These are phyloP conservation scores for Neoconidiobolus thromboides DNA, from an alignment of 371 early-diverging fungal species.

Conservation along the genomic window DNA sequence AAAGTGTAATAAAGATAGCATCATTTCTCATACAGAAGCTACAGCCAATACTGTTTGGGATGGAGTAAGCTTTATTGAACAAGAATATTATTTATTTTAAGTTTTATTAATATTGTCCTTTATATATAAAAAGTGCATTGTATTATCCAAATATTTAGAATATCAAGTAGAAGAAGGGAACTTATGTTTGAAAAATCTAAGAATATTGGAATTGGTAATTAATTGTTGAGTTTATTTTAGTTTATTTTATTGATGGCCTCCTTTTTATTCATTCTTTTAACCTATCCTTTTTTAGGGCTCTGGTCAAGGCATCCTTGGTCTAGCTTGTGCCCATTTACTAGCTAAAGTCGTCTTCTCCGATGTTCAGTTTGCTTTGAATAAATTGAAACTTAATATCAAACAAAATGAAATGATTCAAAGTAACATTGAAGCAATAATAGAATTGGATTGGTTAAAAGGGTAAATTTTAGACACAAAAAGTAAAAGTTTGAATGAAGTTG, in stretches of 20 bases:
- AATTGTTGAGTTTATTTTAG: background rate
- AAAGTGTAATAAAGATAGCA: no score
- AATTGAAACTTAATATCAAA: slow-evolving; percentile 8
- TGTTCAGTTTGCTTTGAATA: slow-evolving; percentile 7
- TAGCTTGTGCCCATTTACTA: slow-evolving; percentile 9
- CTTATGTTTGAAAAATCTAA: slow-evolving; percentile 6
- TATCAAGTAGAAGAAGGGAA: slow-evolving; percentile 5
- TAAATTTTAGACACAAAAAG: background rate
- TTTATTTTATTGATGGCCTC: background rate
- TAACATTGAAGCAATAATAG: slow-evolving; percentile 3
- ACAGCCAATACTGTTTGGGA: no score
- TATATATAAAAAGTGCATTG: slow-evolving; percentile 7
- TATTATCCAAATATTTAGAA: slow-evolving; percentile 15
- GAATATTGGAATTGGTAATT: slow-evolving; percentile 12
- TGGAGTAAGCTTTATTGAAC: no score
- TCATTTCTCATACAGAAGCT: no score
- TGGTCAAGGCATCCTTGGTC: slow-evolving; percentile 15
- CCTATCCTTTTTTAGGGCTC: slow-evolving; percentile 8
- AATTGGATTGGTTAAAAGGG: slow-evolving; percentile 5
- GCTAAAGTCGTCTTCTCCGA: slow-evolving; percentile 12
- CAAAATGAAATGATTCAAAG: slow-evolving; percentile 8
- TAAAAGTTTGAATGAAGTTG: background rate
- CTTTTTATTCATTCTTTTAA: background rate
- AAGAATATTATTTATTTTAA: no score
- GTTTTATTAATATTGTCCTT: no score